phyloP scores from a whole-genome alignment of 2,329 filamentous ascomycete genomes.

The Aureobasidium namibiae region DNA sequence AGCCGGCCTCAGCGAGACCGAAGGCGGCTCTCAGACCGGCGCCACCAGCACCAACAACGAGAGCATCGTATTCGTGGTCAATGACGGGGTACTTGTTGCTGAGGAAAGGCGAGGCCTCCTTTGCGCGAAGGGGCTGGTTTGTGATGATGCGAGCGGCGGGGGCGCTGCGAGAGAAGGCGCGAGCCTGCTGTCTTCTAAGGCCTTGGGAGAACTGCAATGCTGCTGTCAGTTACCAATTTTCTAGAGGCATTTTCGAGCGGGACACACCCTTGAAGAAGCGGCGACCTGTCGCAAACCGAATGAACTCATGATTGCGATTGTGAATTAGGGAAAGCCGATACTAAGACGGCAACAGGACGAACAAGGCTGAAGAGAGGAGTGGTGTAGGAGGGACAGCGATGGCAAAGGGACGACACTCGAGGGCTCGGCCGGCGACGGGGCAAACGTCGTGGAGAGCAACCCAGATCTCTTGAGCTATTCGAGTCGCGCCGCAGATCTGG shows the following conservation, averaged over 20 bases:
- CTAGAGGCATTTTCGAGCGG: slow-evolving; percentile 8
- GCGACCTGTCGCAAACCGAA: slow-evolving; percentile 27
- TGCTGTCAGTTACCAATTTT: neutral
- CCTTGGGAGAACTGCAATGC: slow-evolving; percentile 15
- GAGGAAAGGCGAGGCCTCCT: slow-evolving; percentile 82
- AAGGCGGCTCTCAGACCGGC: slow-evolving; percentile 75
- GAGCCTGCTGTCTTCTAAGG: slow-evolving; percentile 39
- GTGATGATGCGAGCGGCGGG: slow-evolving; percentile 78
- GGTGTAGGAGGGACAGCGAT: neutral
- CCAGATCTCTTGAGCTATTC: neutral
- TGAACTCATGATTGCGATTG: slow-evolving; percentile 25
- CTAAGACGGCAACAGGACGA: neutral
- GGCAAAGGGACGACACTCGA: neutral
- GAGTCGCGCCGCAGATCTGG: neutral
- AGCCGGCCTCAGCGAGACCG: slow-evolving; percentile 77
- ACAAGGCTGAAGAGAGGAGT: neutral
- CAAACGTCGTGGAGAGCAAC: neutral
- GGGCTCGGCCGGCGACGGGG: slow-evolving; percentile 3
- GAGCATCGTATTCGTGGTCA: slow-evolving; percentile 98
- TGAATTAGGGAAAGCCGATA: neutral
- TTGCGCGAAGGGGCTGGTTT: slow-evolving; percentile 78
- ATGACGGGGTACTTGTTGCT: slow-evolving; percentile 91
- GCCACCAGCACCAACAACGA: slow-evolving; percentile 83
- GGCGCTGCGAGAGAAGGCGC: slow-evolving; percentile 81
- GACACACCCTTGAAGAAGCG: slow-evolving; percentile 22